Percentiles rank a stretch among this genome's conserved stretches.
Conservation (phyloP, 2,329 filamentous ascomycete genomes). For the Penicillium sp. region DNA sequence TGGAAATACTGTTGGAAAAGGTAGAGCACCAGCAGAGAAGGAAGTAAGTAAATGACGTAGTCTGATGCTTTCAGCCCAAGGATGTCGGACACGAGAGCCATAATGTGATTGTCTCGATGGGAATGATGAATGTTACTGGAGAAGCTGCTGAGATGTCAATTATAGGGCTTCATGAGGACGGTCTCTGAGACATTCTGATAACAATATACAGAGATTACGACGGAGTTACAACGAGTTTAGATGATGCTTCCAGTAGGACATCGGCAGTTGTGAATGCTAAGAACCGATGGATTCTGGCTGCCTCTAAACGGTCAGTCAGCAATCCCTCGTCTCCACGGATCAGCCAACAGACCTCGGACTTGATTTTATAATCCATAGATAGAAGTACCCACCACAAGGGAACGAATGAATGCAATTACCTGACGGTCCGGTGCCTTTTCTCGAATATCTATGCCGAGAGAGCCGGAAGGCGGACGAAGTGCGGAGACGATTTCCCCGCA, state of each 20-base stretch:
- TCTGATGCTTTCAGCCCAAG: neutral
- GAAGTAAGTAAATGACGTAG: slow-evolving; percentile 12
- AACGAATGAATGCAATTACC: neutral
- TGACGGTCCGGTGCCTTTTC: neutral
- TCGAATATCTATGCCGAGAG: neutral
- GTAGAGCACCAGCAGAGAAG: slow-evolving; percentile 4
- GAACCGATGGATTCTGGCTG: neutral
- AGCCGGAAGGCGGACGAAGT: neutral
- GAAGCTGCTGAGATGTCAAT: neutral
- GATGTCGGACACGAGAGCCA: slow-evolving; percentile 12
- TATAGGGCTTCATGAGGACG: neutral
- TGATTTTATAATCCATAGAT: neutral
- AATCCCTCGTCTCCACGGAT: neutral
- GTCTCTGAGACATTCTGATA: neutral
- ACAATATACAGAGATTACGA: too few relatives aligned
- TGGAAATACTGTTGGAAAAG: slow-evolving; percentile 8
- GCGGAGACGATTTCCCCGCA: neutral
- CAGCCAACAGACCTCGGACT: neutral
- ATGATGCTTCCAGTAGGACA: neutral
- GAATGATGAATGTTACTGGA: neutral
- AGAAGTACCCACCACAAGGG: neutral
- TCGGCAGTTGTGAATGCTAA: slow-evolving; percentile 12
- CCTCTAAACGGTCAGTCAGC: neutral
- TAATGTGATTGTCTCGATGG: neutral
- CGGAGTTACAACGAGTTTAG: neutral